Evolutionary conservation across 2,329 filamentous ascomycete genomes (phyloP).

Genomic region (Ophidiomyces ophidiicola): DNA sequence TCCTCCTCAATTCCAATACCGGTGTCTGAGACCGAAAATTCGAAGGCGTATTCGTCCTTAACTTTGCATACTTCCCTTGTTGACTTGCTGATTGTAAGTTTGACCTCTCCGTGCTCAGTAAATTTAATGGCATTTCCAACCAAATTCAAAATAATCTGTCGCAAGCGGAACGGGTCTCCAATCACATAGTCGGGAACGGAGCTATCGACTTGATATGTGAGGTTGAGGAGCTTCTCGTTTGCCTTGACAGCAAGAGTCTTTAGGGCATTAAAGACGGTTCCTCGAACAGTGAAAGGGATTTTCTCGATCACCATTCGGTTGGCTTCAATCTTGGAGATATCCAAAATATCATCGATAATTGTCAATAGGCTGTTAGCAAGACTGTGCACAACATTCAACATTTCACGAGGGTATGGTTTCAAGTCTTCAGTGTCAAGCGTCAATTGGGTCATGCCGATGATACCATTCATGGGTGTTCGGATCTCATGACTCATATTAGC

Average conservation of each 20-base stretch:
- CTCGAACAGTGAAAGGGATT: conserved; percentile 87
- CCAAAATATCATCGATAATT: conserved; percentile 74
- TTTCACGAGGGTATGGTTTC: conserved; percentile 90
- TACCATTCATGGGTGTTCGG: conserved; percentile 92
- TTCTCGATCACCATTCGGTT: conserved; percentile 97
- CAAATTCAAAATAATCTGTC: conserved; percentile 93
- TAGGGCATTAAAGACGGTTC: conserved; percentile 91
- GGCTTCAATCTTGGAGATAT: conserved; percentile 71
- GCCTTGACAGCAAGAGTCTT: conserved; percentile 96
- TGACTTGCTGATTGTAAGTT: conserved; percentile 72
- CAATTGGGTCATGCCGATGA: conserved; percentile 95
- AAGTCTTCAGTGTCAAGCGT: conserved; percentile 91
- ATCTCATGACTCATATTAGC: conserved; percentile 99
- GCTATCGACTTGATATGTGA: conserved; percentile 87
- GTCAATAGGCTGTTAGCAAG: conserved; percentile 90
- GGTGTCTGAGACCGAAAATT: conserved; percentile 91
- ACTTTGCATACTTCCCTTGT: conserved; percentile 52
- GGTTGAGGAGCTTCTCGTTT: conserved; percentile 85
- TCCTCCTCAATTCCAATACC: conserved; percentile 93
- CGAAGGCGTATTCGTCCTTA: conserved; percentile 74
- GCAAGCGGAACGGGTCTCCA: conserved; percentile 88
- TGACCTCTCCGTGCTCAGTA: conserved; percentile 91
- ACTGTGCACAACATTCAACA: conserved; percentile 97
- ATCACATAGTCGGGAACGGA: conserved; percentile 90
- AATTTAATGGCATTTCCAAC: conserved; percentile 99